Evolutionary conservation across 106 monocot genomes (phyloP).

Genomic region (Phalaenopsis aphrodite): DNA sequence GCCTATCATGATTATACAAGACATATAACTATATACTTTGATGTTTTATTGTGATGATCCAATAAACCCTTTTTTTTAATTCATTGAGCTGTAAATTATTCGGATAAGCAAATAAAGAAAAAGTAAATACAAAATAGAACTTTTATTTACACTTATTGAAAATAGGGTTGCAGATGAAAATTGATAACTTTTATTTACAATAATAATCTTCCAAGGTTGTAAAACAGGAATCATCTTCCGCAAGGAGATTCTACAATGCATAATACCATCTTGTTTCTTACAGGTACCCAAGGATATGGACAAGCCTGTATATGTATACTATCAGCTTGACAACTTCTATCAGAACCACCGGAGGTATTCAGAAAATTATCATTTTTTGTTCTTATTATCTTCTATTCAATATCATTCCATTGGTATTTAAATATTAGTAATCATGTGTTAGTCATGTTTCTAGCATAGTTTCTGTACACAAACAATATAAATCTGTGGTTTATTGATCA

Average conservation of each 20-base stretch:
- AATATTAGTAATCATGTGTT: not conserved
- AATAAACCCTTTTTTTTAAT: not conserved
- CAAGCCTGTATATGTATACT: slow-evolving; percentile 71
- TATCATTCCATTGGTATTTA: not conserved
- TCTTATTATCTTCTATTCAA: not conserved
- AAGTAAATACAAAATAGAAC: too few relatives aligned
- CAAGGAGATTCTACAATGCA: too few relatives aligned
- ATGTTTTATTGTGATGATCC: not conserved
- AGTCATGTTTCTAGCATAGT: not conserved
- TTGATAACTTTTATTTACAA: too few relatives aligned
- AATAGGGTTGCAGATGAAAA: too few relatives aligned
- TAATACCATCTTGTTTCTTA: not conserved
- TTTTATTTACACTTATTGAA: too few relatives aligned
- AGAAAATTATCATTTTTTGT: not conserved
- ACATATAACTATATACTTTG: not conserved
- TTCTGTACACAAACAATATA: not conserved
- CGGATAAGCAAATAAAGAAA: too few relatives aligned
- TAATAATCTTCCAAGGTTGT: too few relatives aligned
- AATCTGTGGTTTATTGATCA: too few relatives aligned
- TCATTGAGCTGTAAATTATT: too few relatives aligned
- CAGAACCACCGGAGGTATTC: slow-evolving; percentile 80
- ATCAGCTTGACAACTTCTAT: slow-evolving; percentile 85
- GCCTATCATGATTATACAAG: not conserved
- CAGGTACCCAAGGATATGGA: slow-evolving; percentile 78
- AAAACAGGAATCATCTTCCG: too few relatives aligned